A percentile compares a stretch with the other conserved stretches of the same genome.
These are phyloP conservation scores for Dryas drummondii DNA, from an alignment of 306 rosid species.

Conservation along the genomic window DNA sequence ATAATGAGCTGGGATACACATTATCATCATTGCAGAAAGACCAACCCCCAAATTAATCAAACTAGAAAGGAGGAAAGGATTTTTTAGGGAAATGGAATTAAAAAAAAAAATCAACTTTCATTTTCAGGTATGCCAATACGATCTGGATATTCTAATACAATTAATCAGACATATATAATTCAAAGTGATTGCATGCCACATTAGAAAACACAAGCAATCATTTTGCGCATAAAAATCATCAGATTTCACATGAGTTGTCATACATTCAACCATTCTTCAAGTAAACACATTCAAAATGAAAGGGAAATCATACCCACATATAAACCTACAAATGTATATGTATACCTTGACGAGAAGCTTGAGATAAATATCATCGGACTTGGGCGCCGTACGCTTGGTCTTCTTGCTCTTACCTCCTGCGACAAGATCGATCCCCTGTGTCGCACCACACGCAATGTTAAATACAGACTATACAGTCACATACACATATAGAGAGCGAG, in stretches of 20 bases:
- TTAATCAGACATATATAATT: too few relatives aligned
- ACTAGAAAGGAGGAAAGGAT: background rate
- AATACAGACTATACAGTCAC: background rate
- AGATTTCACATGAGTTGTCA: too few relatives aligned
- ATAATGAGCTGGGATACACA: slow-evolving; percentile 54
- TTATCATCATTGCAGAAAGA: slow-evolving; percentile 38
- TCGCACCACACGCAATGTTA: background rate
- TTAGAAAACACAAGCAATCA: too few relatives aligned
- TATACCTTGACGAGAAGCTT: slow-evolving; percentile 52
- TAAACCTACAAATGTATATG: background rate
- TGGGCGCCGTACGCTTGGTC: slow-evolving; percentile 71
- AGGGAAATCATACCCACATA: background rate
- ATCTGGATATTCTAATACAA: too few relatives aligned
- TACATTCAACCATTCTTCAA: background rate
- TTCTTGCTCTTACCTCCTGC: slow-evolving; percentile 92
- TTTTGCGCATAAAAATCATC: too few relatives aligned
- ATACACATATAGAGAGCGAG: background rate
- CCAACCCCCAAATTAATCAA: background rate
- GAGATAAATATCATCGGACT: slow-evolving; percentile 81
- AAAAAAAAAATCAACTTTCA: background rate
- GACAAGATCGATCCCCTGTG: slow-evolving; percentile 59
- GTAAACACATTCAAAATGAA: background rate
- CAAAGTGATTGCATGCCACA: too few relatives aligned
- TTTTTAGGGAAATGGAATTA: background rate
- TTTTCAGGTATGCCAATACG: background rate